phyloP scores from a whole-genome alignment of 2,329 filamentous ascomycete genomes.

The Alternaria brassicicola region DNA sequence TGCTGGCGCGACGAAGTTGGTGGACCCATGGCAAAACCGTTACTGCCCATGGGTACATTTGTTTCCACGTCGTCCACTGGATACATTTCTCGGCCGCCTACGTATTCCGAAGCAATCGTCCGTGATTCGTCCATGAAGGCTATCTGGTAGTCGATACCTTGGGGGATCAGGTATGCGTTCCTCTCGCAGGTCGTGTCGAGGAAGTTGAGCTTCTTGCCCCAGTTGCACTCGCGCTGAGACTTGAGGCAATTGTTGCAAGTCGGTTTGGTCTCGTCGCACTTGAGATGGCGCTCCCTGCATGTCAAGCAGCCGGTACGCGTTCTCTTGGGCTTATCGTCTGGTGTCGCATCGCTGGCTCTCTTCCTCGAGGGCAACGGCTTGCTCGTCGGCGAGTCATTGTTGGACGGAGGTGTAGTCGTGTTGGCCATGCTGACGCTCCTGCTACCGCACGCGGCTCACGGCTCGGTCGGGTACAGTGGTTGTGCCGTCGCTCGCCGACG shows the following conservation, averaged over 20 bases:
- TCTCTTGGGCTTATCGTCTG: constrained; percentile 72
- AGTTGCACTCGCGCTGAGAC: constrained; percentile 82
- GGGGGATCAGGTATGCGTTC: constrained; percentile 61
- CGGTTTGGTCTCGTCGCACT: constrained; percentile 79
- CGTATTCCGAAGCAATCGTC: constrained; percentile 87
- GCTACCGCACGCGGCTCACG: background rate
- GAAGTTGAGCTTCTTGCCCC: constrained; percentile 87
- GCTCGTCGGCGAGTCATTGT: constrained; percentile 27
- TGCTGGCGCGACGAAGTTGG: constrained; percentile 52
- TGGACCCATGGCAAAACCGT: constrained; percentile 40
- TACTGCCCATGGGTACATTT: constrained; percentile 25
- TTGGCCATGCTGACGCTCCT: constrained; percentile 23
- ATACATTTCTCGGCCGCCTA: constrained; percentile 77
- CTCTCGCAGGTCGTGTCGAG: constrained; percentile 78
- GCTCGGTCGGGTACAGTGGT: background rate
- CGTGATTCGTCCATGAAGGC: constrained; percentile 88
- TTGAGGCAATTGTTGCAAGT: constrained; percentile 82
- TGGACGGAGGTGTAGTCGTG: constrained; percentile 30
- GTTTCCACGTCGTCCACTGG: constrained; percentile 54
- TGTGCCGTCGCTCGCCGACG: constrained; percentile 6
- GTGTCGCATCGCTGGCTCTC: constrained; percentile 29
- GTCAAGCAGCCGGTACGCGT: constrained; percentile 91
- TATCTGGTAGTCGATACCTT: constrained; percentile 68
- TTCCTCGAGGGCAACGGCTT: constrained; percentile 26
- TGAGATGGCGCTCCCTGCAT: constrained; percentile 86